phyloP scores from a whole-genome alignment of 352 stramenopile genomes.

The Phytophthora meadii region DNA sequence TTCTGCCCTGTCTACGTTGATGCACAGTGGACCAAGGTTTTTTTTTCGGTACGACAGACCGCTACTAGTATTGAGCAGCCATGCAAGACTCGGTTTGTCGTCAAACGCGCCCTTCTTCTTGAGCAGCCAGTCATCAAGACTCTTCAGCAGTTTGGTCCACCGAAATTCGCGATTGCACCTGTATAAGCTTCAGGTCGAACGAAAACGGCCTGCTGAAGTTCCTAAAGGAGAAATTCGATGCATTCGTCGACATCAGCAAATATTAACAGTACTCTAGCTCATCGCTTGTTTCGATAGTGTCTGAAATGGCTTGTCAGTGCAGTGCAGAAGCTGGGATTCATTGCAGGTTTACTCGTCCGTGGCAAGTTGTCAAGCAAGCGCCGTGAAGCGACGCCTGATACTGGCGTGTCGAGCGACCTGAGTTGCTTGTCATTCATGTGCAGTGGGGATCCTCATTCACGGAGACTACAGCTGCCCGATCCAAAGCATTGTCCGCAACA shows the following conservation, averaged over 20 bases:
- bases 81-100: conserved; percentile 37
- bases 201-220: conserved; percentile 9
- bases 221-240: conserved; percentile 6
- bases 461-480: not conserved
- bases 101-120: conserved; percentile 19
- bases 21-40: conserved; percentile 16
- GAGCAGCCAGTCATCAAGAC: conserved; percentile 32
- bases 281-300: conserved; percentile 8
- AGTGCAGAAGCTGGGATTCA: too few relatives aligned
- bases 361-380: not conserved
- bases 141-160: conserved; percentile 13
- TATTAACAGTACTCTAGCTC: not conserved
- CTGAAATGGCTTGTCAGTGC: too few relatives aligned
- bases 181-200: conserved; percentile 22
- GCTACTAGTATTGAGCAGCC: conserved; percentile 1
- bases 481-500: conserved; percentile 7
- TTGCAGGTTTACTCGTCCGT: too few relatives aligned
- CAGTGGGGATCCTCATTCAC: conserved; percentile 3
- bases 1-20: conserved; percentile 18
- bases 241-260: conserved; percentile 14
- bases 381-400: conserved; percentile 27
- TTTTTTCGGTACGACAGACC: conserved; percentile 8
- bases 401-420: conserved; percentile 15
- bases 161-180: conserved; percentile 18
- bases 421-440: conserved; percentile 13